Evolutionary conservation across 345 rosid species (phyloP), one percentile per base, ranked within the genome.

Genomic region (Linum trigynum): DNA sequence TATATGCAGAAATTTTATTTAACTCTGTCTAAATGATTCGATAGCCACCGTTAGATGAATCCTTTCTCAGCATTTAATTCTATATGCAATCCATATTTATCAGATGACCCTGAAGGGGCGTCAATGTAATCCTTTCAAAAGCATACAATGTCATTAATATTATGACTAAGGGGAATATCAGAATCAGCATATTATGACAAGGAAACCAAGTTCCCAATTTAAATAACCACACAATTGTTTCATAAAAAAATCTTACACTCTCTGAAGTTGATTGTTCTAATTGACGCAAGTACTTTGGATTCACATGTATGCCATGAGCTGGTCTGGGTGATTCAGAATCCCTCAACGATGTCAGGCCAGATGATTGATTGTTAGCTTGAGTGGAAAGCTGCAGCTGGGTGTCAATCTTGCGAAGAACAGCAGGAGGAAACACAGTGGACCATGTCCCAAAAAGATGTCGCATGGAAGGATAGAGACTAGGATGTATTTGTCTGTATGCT

Each of bases 371-470:
- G 72, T 76, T 79, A 39, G 68, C 61, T 61, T 84, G 72, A 4
- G 86, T 57, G n/a, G 90, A 81, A 74, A 89, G 73, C 63, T 84
- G 84, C 74, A 95, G 77, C 59, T 89, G 86, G 35, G 67, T 57
- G 72, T 89, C 96, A 50, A 95, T 91, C 89, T 86, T 80, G 39
- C 69, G 72, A 65, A 95, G 85, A 9, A 86, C 89, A 32, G 84
- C 68, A 38, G 81, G 66, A 2, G 98, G 96, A 68, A 95, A 95
- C 43, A 89, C 96, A 16, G 86, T 38, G 5, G 92, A 84, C 99
- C 99, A 95, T 38, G 99, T 95, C 65, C 96, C 95, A 82, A 95
- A 95, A 48, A 95, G 81, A 67, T 87, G 98, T 11, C 86, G 91
- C 99, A 95, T 87, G 15, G 98, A 79, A 74, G 82, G 72, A 74